Conservation (phyloP, 108 stramenopile species). For the Cyclostephanos invisitatus region DNA sequence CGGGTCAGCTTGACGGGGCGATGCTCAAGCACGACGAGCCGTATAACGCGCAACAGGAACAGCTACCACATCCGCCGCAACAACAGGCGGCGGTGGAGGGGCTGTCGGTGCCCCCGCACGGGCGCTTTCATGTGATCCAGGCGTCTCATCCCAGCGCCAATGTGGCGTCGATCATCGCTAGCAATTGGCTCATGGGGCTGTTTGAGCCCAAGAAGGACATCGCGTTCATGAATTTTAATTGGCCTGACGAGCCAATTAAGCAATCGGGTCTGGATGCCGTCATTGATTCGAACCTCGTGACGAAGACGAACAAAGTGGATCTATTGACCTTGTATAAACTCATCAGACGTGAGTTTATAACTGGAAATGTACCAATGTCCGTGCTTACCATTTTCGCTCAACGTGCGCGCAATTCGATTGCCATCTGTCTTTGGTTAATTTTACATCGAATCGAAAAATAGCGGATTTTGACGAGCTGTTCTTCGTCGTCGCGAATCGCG, state of each 20-base stretch:
- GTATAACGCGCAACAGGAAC: not conserved
- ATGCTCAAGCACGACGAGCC: not conserved
- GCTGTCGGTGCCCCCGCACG: not conserved
- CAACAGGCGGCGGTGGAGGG: not conserved
- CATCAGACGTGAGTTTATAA: slow-evolving; percentile 1
- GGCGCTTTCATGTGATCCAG: slow-evolving; percentile 40
- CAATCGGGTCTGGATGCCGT: slow-evolving; percentile 18
- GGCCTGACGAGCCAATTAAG: slow-evolving; percentile 24
- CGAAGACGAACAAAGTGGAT: slow-evolving; percentile 36
- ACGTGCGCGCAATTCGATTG: not conserved
- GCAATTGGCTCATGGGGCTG: slow-evolving; percentile 44
- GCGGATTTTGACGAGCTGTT: slow-evolving; percentile 42
- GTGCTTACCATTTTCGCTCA: not conserved
- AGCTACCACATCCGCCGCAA: not conserved
- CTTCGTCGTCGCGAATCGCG: slow-evolving; percentile 30
- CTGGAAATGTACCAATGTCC: not conserved
- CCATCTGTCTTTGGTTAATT: not conserved
- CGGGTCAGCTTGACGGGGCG: slow-evolving; percentile 14
- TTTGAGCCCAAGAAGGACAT: slow-evolving; percentile 39
- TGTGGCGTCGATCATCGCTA: slow-evolving; percentile 19
- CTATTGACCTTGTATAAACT: slow-evolving; percentile 32
- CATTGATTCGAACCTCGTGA: slow-evolving; percentile 33
- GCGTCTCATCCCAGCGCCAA: slow-evolving; percentile 30
- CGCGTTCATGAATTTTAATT: slow-evolving; percentile 26
- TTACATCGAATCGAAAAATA: slow-evolving; percentile 5